Evolutionary conservation across 768 basidiomycete species (phyloP), one percentile per base, ranked within the genome.

Genomic region (Lactarius sanguifluus): DNA sequence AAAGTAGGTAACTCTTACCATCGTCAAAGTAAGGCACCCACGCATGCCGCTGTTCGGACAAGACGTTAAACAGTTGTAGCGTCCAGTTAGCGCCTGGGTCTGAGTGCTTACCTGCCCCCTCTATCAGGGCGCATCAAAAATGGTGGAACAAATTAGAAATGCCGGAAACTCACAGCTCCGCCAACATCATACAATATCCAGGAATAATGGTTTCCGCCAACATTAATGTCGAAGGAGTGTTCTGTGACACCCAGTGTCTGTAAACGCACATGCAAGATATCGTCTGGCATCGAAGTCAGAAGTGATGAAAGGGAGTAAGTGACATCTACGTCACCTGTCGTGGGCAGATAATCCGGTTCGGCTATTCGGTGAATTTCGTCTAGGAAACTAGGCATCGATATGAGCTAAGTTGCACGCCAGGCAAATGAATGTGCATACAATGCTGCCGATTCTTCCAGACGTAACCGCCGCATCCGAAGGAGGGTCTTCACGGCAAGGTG

Each of bases 21-120:
- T 92, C 91, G 73, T 93, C 91, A 70, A 94, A 94, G 76, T 86
- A 94, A 36, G 91, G 89, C 50, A 88, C 85, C 91, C 91, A 93
- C 7, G 88, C 86, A 71, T 87, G 89, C 72, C 92, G 81, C 88
- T 91, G 71, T 16, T 57, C 23, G 34, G 13, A 55, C 20, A 57
- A 10, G 34, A 32, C 36, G 28, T 62, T 59, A 61, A 58, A 56
- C 30, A 16, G 41, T 57, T 47, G 38, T 52, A 25, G 36, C 8
- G 61, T 34, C 54, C 36, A 50, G 56, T 55, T 38, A 16, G 20
- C 13, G 9, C 52, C 23, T 25, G 10, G 18, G 38, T 43, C 36
- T 16, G 62, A 15, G 15, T 28, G 57, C 70, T 67, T 43, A 66
- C 69, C 70, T 70, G 70, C 34, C 70, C 70, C 54, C 70, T 62